Evolutionary conservation across 208 protist genomes (phyloP).

Genomic region (Trypanosoma congolense): DNA sequence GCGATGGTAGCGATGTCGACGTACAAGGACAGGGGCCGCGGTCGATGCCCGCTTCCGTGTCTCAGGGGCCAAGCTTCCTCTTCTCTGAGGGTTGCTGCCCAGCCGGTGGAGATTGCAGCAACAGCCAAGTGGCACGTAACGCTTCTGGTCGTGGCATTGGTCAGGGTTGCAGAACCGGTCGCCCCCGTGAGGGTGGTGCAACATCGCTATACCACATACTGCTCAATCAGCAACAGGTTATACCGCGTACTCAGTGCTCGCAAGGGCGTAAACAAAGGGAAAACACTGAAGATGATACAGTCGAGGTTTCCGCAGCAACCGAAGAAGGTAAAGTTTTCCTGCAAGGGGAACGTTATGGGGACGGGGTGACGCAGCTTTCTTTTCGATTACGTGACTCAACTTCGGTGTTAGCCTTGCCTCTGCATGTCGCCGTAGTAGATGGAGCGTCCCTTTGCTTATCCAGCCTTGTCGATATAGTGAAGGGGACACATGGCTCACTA

Average conservation of each 20-base stretch:
- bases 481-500: conserved; percentile 32
- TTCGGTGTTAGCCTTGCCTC: not conserved
- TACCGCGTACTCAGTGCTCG: too few species aligned
- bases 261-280: too few species aligned
- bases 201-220: too few species aligned
- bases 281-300: too few species aligned
- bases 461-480: conserved; percentile 46
- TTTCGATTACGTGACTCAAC: not conserved
- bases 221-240: too few species aligned
- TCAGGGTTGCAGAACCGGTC: too few species aligned
- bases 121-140: not conserved
- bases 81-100: conserved; percentile 11
- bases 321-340: not conserved
- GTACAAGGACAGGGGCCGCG: too few species aligned
- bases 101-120: not conserved
- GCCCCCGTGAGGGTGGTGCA: too few species aligned
- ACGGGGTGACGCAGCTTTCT: conserved; percentile 13
- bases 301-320: not conserved
- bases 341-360: conserved; percentile 8
- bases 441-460: conserved; percentile 27
- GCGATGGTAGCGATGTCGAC: conserved; percentile 4
- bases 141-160: too few species aligned
- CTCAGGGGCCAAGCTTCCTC: conserved; percentile 18
- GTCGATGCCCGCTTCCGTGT: not conserved
- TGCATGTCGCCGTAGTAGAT: conserved; percentile 45